Conservation (phyloP, 169 alveolate genomes). For the Eimeria maxima region DNA sequence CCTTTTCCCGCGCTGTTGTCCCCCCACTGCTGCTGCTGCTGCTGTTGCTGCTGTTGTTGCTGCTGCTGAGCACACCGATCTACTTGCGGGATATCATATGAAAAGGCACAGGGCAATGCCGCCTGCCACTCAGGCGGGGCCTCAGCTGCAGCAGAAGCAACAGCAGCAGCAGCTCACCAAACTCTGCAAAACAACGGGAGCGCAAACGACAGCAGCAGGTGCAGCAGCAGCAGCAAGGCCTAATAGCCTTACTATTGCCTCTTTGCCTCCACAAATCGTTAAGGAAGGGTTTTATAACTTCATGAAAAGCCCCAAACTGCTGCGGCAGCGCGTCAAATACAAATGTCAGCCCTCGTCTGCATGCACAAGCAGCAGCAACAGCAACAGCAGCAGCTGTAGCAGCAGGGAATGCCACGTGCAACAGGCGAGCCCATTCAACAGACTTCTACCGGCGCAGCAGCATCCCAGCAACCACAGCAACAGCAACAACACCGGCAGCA, state of each 20-base stretch:
- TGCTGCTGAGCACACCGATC: background rate
- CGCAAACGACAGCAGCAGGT: constrained; percentile 7
- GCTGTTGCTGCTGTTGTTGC: constrained; percentile 53
- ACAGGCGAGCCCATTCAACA: too few relatives aligned
- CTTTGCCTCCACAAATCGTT: background rate
- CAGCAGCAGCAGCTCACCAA: background rate
- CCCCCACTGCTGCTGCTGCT: constrained; percentile 9
- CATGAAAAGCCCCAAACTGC: constrained; percentile 31
- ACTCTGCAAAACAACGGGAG: background rate
- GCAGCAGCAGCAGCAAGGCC: constrained; percentile 5
- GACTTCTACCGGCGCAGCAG: background rate
- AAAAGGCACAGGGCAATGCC: constrained; percentile 45
- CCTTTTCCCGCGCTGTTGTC: background rate
- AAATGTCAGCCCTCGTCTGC: constrained; percentile 19
- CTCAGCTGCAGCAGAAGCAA: background rate
- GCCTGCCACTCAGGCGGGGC: constrained; percentile 34
- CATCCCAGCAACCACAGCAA: constrained; percentile 1
- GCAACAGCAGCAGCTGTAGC: too few relatives aligned
- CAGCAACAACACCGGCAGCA: constrained; percentile 46
- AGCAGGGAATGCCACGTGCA: too few relatives aligned
- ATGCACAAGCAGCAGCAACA: background rate
- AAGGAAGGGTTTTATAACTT: background rate
- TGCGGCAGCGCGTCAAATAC: constrained; percentile 56
- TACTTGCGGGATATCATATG: background rate
- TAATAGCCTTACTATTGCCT: background rate